Percentiles rank a stretch among this genome's conserved stretches.
Evolutionary conservation across 805 yeast genomes (phyloP).

Genomic region (Metschnikowia reukaufii): DNA sequence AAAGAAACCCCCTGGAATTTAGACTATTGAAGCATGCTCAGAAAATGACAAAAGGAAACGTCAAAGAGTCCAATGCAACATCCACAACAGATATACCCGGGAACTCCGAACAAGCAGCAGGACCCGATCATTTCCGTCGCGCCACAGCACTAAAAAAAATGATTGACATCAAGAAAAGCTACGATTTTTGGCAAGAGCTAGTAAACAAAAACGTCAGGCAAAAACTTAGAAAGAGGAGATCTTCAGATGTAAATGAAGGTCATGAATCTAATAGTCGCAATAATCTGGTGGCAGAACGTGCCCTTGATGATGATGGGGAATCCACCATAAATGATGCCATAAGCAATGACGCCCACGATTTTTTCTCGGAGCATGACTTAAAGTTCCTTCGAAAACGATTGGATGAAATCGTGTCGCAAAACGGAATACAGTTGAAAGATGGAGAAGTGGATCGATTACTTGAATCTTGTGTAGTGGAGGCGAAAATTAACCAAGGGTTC

Average conservation of each 20-base stretch:
- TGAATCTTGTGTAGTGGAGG: constrained; percentile 11
- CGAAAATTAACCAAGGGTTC: constrained; percentile 11
- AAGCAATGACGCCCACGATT: constrained; percentile 3
- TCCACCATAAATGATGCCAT: too few species aligned
- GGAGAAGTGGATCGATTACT: constrained; percentile 15
- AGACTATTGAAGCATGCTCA: constrained; percentile 6
- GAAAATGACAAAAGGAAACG: constrained; percentile 9
- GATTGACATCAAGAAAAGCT: constrained; percentile 29
- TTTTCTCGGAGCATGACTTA: constrained; percentile 12
- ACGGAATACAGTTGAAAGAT: constrained; percentile 8
- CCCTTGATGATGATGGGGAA: neutral
- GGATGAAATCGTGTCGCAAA: constrained; percentile 11
- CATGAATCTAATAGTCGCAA: too few species aligned
- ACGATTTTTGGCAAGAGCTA: constrained; percentile 39
- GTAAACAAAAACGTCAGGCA: constrained; percentile 16
- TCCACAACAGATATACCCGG: neutral
- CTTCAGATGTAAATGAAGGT: constrained; percentile 1
- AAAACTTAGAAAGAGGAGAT: constrained; percentile 1
- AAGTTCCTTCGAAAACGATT: constrained; percentile 11
- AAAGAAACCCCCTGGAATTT: neutral
- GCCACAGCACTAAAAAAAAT: constrained; percentile 16
- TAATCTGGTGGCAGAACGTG: too few species aligned
- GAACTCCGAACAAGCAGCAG: neutral
- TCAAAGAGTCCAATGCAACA: neutral
- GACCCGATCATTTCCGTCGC: constrained; percentile 3